These are phyloP conservation scores for Astragalus glycyphyllos DNA, from an alignment of 306 rosid species.

Conservation along the genomic window DNA sequence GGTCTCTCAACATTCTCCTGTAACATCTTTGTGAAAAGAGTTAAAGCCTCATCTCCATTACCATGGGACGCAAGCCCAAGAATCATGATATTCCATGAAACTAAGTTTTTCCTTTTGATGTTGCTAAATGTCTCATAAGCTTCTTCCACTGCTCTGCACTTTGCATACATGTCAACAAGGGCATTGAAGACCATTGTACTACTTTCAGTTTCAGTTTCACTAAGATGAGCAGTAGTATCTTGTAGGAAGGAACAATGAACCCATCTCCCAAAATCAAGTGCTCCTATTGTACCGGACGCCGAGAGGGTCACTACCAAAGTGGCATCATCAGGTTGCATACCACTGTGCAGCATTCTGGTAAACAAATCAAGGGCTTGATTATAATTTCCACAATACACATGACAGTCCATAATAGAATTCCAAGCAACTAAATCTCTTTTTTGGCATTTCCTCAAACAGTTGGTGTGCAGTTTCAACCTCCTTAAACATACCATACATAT, in stretches of 20 bases:
- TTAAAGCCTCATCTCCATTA: conserved; percentile 55
- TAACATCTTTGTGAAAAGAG: conserved; percentile 57
- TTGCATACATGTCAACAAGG: conserved; percentile 74
- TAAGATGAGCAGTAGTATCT: conserved; percentile 13
- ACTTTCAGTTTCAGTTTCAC: background rate
- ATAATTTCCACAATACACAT: conserved; percentile 52
- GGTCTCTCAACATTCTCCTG: conserved; percentile 56
- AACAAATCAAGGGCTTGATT: conserved; percentile 61
- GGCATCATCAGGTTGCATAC: conserved; percentile 60
- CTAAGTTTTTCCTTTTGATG: conserved; percentile 56
- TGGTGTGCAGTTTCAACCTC: conserved; percentile 54
- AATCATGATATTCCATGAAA: conserved; percentile 88
- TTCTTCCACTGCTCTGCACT: conserved; percentile 81
- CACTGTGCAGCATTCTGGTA: conserved; percentile 52
- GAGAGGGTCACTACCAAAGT: conserved; percentile 71
- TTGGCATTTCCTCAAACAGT: conserved; percentile 69
- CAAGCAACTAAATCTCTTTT: conserved; percentile 71
- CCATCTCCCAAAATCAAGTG: conserved; percentile 69
- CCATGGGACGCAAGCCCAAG: conserved; percentile 77
- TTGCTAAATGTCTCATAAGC: conserved; percentile 50
- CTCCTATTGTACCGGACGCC: conserved; percentile 65
- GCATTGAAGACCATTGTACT: conserved; percentile 55
- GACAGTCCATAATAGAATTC: conserved; percentile 65
- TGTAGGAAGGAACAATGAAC: conserved; percentile 51
- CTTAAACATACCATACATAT: conserved; percentile 64